These are phyloP conservation scores for Pythium pectinolyticum DNA, from an alignment of 352 stramenopile genomes.

Conservation along the genomic window DNA sequence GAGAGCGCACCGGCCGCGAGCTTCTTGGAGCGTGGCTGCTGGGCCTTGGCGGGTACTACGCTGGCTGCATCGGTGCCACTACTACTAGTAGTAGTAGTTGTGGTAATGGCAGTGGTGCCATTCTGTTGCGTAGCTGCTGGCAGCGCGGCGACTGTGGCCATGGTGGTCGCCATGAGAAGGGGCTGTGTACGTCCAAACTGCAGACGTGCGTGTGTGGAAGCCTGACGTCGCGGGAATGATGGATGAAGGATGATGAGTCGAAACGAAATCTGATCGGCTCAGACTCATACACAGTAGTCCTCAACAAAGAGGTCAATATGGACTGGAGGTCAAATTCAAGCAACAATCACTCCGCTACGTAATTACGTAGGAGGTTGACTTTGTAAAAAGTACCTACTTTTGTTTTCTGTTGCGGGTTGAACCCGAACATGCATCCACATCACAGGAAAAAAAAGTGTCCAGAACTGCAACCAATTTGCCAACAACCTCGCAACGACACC, in stretches of 20 bases:
- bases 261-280: neutral
- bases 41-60: neutral
- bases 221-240: slow-evolving; percentile 16
- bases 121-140: too few relatives aligned
- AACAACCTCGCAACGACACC: slow-evolving; percentile 4
- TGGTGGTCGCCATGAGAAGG: neutral
- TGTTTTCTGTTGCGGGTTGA: neutral
- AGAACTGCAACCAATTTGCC: neutral
- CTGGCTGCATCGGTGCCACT: slow-evolving; percentile 20
- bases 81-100: too few relatives aligned
- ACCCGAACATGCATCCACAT: neutral
- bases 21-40: slow-evolving; percentile 64
- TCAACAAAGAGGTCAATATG: slow-evolving; percentile 3
- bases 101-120: too few relatives aligned
- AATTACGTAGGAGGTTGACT: neutral
- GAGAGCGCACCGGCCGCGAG: slow-evolving; percentile 66
- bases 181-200: neutral
- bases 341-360: neutral
- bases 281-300: too few relatives aligned
- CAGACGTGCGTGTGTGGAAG: slow-evolving; percentile 4
- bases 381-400: neutral
- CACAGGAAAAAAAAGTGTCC: neutral
- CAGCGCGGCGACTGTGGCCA: slow-evolving; percentile 6
- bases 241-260: neutral
- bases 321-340: slow-evolving; percentile 6